Percentiles rank a stretch among this genome's conserved stretches.
phyloP scores from a whole-genome alignment of 192 early-diverging fungal species.

The Coemansia sp. region DNA sequence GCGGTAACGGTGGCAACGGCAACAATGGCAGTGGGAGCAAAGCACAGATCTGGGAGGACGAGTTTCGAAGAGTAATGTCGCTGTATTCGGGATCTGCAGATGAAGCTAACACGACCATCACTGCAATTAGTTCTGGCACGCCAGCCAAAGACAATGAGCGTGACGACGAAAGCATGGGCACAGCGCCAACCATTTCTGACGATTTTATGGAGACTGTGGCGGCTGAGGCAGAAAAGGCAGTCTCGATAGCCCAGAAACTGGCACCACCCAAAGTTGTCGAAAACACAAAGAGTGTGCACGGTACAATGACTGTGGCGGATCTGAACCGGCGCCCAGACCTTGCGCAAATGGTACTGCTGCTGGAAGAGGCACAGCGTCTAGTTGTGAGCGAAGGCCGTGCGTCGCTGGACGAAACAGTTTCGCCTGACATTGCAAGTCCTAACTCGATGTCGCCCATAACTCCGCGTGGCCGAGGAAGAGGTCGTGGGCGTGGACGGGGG shows the following conservation, averaged over 20 bases:
- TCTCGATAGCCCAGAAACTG: background rate
- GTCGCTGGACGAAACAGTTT: conserved; percentile 1
- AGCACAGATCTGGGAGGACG: conserved; percentile 47
- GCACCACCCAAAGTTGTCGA: background rate
- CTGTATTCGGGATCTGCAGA: conserved; percentile 13
- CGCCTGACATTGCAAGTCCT: background rate
- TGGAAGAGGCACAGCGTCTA: conserved; percentile 47
- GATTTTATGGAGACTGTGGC: background rate
- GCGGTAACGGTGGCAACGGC: background rate
- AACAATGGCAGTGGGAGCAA: conserved; percentile 3
- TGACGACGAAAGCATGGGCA: conserved; percentile 17
- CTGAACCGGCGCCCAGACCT: conserved; percentile 40
- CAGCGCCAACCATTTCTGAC: conserved; percentile 4
- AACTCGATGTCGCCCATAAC: background rate
- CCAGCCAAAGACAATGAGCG: conserved; percentile 7
- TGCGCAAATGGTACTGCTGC: conserved; percentile 48
- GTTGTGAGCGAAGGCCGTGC: conserved; percentile 20
- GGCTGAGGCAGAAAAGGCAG: background rate
- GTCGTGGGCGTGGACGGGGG: conserved; percentile 10
- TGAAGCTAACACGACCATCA: conserved; percentile 12
- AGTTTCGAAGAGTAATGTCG: conserved; percentile 51
- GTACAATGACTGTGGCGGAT: conserved; percentile 27
- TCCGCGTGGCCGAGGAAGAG: conserved; percentile 17
- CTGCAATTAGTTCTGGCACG: conserved; percentile 4
- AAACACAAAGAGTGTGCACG: background rate